Conservation (phyloP, 345 rosid species). For the Salix koriyanagi region DNA sequence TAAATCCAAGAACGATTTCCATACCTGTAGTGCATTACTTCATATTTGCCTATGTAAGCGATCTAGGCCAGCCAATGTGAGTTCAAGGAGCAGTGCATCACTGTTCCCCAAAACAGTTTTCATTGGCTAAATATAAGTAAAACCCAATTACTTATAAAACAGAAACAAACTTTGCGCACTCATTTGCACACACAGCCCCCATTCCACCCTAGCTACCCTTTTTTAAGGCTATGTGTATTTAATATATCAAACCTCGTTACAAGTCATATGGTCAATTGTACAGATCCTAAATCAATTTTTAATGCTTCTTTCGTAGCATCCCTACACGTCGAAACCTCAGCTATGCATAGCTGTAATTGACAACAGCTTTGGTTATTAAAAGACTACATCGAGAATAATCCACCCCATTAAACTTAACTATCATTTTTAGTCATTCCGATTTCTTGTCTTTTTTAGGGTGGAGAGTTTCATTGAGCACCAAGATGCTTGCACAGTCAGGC, state of each 20-base stretch:
- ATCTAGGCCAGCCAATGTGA: constrained; percentile 22
- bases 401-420: not conserved
- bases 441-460: constrained; percentile 42
- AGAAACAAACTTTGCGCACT: not conserved
- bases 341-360: not conserved
- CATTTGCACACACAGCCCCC: constrained; percentile 14
- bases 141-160: constrained; percentile 7
- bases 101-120: constrained; percentile 25
- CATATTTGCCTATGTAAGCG: constrained; percentile 8
- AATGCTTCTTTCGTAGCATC: constrained; percentile 38
- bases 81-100: not conserved
- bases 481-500: constrained; percentile 58
- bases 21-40: not conserved
- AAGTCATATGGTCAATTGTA: constrained; percentile 18
- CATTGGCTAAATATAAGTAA: constrained; percentile 10
- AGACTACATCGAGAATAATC: constrained; percentile 15
- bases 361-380: constrained; percentile 10
- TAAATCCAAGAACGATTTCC: constrained; percentile 35
- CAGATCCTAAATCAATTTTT: constrained; percentile 27
- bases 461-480: constrained; percentile 91
- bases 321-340: constrained; percentile 26
- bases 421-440: constrained; percentile 14
- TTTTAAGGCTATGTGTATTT: constrained; percentile 13
- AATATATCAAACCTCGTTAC: constrained; percentile 11
- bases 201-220: not conserved